phyloP scores from a whole-genome alignment of 2,329 filamentous ascomycete genomes.

The Scleromitrula shiraiana region DNA sequence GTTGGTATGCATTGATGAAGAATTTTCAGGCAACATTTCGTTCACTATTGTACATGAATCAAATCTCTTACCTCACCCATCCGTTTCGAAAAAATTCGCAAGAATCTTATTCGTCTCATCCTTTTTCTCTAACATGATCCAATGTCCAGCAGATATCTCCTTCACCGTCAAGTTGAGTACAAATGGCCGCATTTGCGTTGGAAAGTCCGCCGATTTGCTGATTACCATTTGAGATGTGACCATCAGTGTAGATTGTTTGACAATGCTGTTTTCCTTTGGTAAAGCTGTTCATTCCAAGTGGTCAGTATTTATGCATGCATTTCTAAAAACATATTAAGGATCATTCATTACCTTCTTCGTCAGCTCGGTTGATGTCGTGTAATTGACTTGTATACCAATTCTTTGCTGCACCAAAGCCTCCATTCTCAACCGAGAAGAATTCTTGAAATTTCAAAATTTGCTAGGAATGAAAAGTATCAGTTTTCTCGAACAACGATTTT shows the following conservation, averaged over 20 bases:
- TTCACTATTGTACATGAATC: too few relatives aligned
- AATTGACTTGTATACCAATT: slow-evolving; percentile 5
- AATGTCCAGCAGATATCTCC: slow-evolving; percentile 19
- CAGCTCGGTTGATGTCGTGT: background rate
- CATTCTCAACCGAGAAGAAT: background rate
- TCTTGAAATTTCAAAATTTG: background rate
- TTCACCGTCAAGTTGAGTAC: slow-evolving; percentile 10
- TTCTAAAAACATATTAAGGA: background rate
- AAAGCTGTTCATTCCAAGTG: slow-evolving; percentile 9
- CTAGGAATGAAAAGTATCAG: background rate
- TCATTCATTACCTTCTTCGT: slow-evolving; percentile 1
- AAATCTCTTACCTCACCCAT: too few relatives aligned
- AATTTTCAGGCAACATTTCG: too few relatives aligned
- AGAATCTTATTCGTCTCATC: slow-evolving; percentile 14
- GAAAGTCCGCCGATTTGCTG: slow-evolving; percentile 8
- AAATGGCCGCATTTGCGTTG: slow-evolving; percentile 9
- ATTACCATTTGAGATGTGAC: slow-evolving; percentile 13
- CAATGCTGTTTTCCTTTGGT: slow-evolving; percentile 1
- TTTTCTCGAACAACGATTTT: background rate
- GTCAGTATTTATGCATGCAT: background rate
- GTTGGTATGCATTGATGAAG: too few relatives aligned
- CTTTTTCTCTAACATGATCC: slow-evolving; percentile 21
- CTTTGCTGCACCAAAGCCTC: background rate
- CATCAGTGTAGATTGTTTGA: slow-evolving; percentile 15
- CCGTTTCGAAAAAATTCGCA: slow-evolving; percentile 6